Evolutionary conservation across 306 rosid genomes (phyloP).

Genomic region (Comarum palustre): DNA sequence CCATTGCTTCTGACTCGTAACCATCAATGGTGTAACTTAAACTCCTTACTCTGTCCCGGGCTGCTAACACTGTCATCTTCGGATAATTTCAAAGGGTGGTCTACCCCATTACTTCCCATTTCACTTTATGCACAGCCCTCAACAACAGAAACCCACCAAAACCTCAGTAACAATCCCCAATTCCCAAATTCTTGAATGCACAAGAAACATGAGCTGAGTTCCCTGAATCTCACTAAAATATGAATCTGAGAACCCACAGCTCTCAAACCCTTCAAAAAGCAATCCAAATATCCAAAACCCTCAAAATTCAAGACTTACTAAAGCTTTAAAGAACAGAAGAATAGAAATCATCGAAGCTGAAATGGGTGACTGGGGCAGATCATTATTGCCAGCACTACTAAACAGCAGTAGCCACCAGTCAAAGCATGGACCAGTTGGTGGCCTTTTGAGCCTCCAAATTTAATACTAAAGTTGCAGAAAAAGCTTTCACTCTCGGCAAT

Average conservation of each 20-base stretch:
- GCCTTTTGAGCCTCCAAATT: background rate
- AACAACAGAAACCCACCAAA: slow-evolving; percentile 13
- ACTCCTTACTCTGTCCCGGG: slow-evolving; percentile 25
- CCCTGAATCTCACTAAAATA: slow-evolving; percentile 9
- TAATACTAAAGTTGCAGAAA: background rate
- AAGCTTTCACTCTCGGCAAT: too few relatives aligned
- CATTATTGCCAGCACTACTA: slow-evolving; percentile 13
- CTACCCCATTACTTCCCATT: slow-evolving; percentile 47
- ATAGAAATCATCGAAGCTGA: background rate
- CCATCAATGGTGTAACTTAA: slow-evolving; percentile 26
- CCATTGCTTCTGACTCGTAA: slow-evolving; percentile 12
- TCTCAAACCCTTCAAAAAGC: slow-evolving; percentile 7
- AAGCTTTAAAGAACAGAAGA: background rate
- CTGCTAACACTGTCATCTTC: slow-evolving; percentile 31
- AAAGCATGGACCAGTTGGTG: slow-evolving; percentile 23
- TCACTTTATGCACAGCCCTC: background rate
- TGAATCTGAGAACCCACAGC: slow-evolving; percentile 6
- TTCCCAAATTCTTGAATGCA: slow-evolving; percentile 17
- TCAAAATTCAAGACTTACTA: background rate
- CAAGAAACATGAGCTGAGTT: slow-evolving; percentile 1
- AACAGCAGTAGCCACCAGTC: slow-evolving; percentile 9
- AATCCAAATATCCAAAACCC: slow-evolving; percentile 14
- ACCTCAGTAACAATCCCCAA: slow-evolving; percentile 14
- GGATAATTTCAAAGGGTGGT: slow-evolving; percentile 20
- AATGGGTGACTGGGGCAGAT: background rate